These are phyloP conservation scores for Suillus clintonianus DNA, from an alignment of 768 basidiomycete genomes.

Conservation along the genomic window DNA sequence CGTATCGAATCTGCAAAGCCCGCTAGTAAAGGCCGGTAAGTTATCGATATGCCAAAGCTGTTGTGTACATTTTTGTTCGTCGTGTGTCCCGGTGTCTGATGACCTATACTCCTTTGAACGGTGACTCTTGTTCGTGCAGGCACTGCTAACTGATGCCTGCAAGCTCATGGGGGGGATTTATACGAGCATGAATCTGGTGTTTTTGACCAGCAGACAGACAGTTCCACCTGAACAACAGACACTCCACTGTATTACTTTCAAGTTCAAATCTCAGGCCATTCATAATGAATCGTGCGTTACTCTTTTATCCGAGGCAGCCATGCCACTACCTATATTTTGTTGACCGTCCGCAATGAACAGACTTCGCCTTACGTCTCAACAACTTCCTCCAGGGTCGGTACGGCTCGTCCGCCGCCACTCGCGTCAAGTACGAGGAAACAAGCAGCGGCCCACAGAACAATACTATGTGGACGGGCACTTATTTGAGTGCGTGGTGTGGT, in stretches of 20 bases:
- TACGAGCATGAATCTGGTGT: background rate
- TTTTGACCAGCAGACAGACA: background rate
- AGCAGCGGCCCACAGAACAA: background rate
- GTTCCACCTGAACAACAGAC: background rate
- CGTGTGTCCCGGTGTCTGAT: background rate
- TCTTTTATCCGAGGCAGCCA: background rate
- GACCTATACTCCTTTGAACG: background rate
- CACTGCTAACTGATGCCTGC: background rate
- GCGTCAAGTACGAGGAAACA: background rate
- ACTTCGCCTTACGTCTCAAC: background rate
- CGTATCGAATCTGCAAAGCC: background rate
- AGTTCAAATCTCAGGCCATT: background rate
- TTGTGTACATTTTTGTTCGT: background rate
- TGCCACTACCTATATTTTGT: background rate
- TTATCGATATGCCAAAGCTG: background rate
- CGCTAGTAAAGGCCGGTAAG: background rate
- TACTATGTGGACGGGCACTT: background rate
- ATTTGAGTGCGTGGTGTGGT: background rate
- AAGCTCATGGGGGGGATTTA: background rate
- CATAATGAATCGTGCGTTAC: background rate
- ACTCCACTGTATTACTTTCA: background rate
- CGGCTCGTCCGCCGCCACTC: background rate
- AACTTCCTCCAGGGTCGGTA: background rate
- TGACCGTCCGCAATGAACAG: background rate
- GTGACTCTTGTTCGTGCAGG: background rate